Conservation (phyloP, 331 rosid genomes). For the Phaseolus coccineus region DNA sequence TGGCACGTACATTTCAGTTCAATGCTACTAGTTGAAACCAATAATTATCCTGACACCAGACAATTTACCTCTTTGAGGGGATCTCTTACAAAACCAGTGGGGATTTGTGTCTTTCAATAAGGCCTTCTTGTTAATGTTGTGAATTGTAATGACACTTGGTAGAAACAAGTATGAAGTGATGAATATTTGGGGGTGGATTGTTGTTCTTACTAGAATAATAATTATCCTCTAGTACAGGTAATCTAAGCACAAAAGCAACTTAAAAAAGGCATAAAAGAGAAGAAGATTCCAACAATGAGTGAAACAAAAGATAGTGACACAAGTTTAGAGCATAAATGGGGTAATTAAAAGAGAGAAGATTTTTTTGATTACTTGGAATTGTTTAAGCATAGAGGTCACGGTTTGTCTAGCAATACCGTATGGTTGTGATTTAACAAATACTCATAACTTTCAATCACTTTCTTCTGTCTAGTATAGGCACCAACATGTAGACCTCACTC, state of each 20-base stretch:
- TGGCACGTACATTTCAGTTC: background rate
- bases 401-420: constrained; percentile 74
- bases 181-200: constrained; percentile 41
- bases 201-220: constrained; percentile 48
- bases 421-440: constrained; percentile 56
- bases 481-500: constrained; percentile 74
- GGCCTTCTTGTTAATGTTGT: constrained; percentile 21
- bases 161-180: constrained; percentile 12
- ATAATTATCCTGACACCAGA: background rate
- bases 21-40: background rate
- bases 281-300: constrained; percentile 65
- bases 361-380: constrained; percentile 40
- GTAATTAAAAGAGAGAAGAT: constrained; percentile 25
- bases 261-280: constrained; percentile 34
- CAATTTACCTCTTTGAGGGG: background rate
- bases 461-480: constrained; percentile 58
- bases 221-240: constrained; percentile 52
- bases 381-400: constrained; percentile 61
- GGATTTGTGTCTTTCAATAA: constrained; percentile 28
- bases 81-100: constrained; percentile 15
- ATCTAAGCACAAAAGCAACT: constrained; percentile 46
- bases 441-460: constrained; percentile 55
- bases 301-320: constrained; percentile 79
- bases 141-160: constrained; percentile 13
- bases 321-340: constrained; percentile 46